A percentile compares a stretch with the other conserved stretches of the same genome.
phyloP scores from a whole-genome alignment of 148 eudicot species.

The Rhododendron ovatum region DNA sequence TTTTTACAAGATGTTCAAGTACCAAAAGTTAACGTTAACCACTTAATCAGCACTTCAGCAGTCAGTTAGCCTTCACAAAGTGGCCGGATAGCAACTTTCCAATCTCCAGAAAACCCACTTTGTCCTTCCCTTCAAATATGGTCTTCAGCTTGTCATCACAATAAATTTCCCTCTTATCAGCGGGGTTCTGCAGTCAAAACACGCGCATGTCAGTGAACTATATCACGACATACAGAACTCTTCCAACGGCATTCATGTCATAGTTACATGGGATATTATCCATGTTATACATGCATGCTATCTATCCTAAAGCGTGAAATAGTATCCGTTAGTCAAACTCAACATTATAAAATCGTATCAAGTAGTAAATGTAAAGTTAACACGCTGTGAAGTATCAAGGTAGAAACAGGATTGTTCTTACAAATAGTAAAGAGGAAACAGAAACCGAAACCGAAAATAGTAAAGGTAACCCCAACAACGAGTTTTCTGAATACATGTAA shows the following conservation, averaged over 20 bases:
- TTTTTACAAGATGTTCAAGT: conserved; percentile 1
- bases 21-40: neutral
- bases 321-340: neutral
- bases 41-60: neutral
- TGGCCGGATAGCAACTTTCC: conserved; percentile 19
- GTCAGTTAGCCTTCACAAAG: conserved; percentile 18
- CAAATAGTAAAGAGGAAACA: neutral
- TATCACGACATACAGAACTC: neutral
- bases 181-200: conserved; percentile 9
- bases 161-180: conserved; percentile 19
- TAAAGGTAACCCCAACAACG: too few species aligned
- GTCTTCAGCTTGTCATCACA: conserved; percentile 30
- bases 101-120: conserved; percentile 21
- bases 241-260: neutral
- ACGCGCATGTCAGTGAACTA: neutral
- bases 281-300: neutral
- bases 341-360: neutral
- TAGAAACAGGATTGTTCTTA: neutral
- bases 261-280: neutral
- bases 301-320: neutral
- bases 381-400: neutral
- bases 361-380: neutral
- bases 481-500: neutral
- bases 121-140: conserved; percentile 22
- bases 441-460: neutral